Evolutionary conservation across 495 filamentous ascomycete species (phyloP), one percentile per base, ranked within the genome.

Genomic region (Daldinia childiae): DNA sequence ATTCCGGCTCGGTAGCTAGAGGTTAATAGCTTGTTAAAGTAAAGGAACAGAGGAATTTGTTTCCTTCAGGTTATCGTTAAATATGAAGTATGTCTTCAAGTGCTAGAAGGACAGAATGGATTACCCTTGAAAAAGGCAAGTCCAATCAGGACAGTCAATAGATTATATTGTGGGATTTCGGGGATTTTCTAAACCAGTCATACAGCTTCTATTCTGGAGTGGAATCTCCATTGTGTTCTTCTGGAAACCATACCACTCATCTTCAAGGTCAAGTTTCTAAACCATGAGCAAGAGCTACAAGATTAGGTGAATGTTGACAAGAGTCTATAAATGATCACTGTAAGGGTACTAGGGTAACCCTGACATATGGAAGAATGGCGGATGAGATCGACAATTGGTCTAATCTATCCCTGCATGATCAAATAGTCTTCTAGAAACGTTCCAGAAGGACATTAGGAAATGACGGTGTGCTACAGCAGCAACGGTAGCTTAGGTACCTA

Each of bases 351-450:
- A 36, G 34, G 12, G 26, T 29, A 15, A 3, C 50, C 50, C 5
- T 48, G 19, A 21, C 43, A 24, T 48, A 19, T 48, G 29, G 2
- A 4, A 29, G 11, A 30, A 29, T 12, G 29, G 36, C 26, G 26
- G 29, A 14, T 9, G 52, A 30, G 52, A 56, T 56, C 30, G 14
- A 56, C 52, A 19, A 57, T 21, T 36, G n/a, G 29, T 36, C 26
- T 6, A n/a, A 27, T 14, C n/a, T 7, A 57, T 36, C 14, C 8
- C 54, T 57, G n/a, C 17, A 11, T 14, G 15, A 7, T 30, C 4
- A 34, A 36, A 57, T 56, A 58, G 27, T 34, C 19, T 67, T 54
- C 57, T 56, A 15, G 64, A 68, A 68, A 8, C 12, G 17, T 68
- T 68, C 64, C 9, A 68, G 34, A 67, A 67, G 24, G 12, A 24